Evolutionary conservation across 345 rosid species (phyloP).

Genomic region (Melaleuca quinquenervia): DNA sequence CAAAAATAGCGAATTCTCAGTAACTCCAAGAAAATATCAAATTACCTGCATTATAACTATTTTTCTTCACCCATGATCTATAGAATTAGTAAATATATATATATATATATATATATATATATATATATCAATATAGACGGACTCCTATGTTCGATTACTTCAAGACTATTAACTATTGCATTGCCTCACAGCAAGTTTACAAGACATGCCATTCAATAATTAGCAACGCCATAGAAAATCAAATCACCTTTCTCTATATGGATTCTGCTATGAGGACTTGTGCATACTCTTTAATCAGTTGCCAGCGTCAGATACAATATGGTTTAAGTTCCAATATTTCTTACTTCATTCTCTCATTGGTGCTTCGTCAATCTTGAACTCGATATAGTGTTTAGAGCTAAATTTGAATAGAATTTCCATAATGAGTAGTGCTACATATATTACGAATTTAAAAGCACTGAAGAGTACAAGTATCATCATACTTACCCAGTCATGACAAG

Average conservation of each 20-base stretch:
- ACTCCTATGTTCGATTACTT: not conserved
- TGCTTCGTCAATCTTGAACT: not conserved
- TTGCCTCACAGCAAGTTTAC: not conserved
- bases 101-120: no score
- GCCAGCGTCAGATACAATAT: not conserved
- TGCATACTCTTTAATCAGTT: not conserved
- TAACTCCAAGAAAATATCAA: not conserved
- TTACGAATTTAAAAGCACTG: not conserved
- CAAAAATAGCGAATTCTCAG: not conserved
- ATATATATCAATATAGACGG: no score
- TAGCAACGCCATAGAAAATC: not conserved
- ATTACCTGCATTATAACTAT: not conserved
- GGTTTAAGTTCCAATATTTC: not conserved
- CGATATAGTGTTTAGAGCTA: not conserved
- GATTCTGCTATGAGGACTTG: not conserved
- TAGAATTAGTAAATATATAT: not conserved
- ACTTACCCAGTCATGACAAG: conserved; percentile 12
- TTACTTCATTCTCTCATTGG: not conserved
- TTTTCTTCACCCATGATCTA: not conserved
- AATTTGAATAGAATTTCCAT: not conserved
- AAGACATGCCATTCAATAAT: not conserved
- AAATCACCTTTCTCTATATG: not conserved
- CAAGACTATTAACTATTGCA: not conserved
- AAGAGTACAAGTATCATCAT: not conserved
- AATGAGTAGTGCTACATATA: not conserved